A percentile compares a stretch with the other conserved stretches of the same genome.
phyloP scores from a whole-genome alignment of 768 basidiomycete species.

The Steccherinum ochraceum region DNA sequence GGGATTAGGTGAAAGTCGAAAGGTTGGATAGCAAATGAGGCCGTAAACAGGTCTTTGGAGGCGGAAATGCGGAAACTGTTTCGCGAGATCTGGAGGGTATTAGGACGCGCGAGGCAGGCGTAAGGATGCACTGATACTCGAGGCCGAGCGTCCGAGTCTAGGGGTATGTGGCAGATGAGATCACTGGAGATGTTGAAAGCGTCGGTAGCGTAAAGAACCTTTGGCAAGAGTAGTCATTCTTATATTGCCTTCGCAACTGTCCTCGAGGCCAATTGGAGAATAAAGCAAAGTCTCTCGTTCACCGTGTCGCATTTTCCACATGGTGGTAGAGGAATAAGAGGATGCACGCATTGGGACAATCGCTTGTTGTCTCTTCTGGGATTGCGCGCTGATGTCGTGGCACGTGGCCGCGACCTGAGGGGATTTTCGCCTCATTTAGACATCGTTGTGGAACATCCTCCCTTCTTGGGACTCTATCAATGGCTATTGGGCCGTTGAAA shows the following conservation, averaged over 20 bases:
- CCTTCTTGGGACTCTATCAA: neutral
- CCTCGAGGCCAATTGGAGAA: conserved; percentile 14
- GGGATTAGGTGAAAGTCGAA: neutral
- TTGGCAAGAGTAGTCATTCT: conserved; percentile 6
- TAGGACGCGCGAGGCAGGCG: neutral
- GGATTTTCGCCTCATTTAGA: conserved; percentile 6
- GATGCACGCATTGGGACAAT: conserved; percentile 19
- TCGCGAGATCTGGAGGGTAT: neutral
- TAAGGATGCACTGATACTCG: neutral
- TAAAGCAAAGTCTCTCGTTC: conserved; percentile 8
- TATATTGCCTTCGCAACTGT: conserved; percentile 13
- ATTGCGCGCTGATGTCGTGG: conserved; percentile 7
- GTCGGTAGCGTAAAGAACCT: neutral
- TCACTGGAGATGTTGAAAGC: conserved; percentile 4
- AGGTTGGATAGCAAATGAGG: neutral
- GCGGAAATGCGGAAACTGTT: no score
- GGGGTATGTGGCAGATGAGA: conserved; percentile 1
- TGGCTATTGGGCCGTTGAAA: neutral
- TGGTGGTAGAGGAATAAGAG: conserved; percentile 22
- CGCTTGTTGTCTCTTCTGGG: conserved; percentile 18
- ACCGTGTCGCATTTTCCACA: conserved; percentile 6
- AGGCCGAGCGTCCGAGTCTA: neutral
- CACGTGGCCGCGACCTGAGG: conserved; percentile 9
- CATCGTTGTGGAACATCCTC: conserved; percentile 11
- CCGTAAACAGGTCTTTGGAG: conserved; percentile 7